phyloP scores from a whole-genome alignment of 257 asterid species.

The Nicotiana otophora region DNA sequence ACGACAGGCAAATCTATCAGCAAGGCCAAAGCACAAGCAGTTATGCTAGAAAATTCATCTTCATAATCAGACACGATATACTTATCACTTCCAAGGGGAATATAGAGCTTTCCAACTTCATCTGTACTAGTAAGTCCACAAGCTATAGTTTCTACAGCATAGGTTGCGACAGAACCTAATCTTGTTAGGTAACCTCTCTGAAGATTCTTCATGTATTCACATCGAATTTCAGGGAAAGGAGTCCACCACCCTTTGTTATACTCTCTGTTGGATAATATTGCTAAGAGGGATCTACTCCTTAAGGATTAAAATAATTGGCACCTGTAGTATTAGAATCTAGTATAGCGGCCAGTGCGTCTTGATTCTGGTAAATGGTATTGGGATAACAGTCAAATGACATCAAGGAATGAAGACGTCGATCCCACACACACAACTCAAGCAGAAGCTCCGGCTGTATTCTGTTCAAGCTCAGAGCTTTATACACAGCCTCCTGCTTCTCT shows the following conservation, averaged over 20 bases:
- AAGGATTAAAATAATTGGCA: constrained; percentile 24
- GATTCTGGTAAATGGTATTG: too few species aligned
- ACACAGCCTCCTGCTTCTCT: constrained; percentile 39
- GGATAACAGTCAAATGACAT: constrained; percentile 49
- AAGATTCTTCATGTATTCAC: constrained; percentile 53
- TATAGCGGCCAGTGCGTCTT: not conserved
- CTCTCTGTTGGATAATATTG: constrained; percentile 27
- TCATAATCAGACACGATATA: constrained; percentile 72
- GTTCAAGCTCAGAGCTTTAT: constrained; percentile 58
- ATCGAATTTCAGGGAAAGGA: constrained; percentile 52
- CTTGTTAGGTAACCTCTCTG: constrained; percentile 52
- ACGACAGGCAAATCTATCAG: constrained; percentile 34
- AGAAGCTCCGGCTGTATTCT: constrained; percentile 59
- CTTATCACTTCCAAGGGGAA: constrained; percentile 61
- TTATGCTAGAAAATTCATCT: constrained; percentile 83
- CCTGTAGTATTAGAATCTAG: constrained; percentile 27
- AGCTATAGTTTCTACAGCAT: constrained; percentile 36
- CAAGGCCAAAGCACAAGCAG: constrained; percentile 74
- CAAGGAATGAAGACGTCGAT: constrained; percentile 59
- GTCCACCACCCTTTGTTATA: constrained; percentile 60
- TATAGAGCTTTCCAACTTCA: constrained; percentile 64
- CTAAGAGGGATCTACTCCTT: constrained; percentile 20
- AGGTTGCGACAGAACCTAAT: constrained; percentile 43
- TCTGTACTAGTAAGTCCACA: constrained; percentile 50
- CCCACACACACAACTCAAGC: constrained; percentile 71